Conservation (phyloP, 768 basidiomycete species). For the Tricholoma terreum region DNA sequence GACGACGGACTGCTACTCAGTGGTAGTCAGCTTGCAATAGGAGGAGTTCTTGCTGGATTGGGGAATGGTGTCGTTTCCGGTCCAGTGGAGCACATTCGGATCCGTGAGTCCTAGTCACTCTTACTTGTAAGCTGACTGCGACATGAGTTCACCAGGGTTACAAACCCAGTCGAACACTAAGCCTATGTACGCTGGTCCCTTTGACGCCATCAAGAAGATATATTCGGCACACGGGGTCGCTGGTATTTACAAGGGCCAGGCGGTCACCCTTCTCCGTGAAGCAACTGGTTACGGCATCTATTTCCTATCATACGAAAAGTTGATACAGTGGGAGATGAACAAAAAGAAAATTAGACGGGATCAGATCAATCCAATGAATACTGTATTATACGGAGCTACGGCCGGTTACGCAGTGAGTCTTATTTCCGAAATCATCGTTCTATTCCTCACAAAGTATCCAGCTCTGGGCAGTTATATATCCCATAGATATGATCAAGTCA, state of each 20-base stretch:
- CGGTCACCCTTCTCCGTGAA: constrained; percentile 82
- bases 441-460: constrained; percentile 26
- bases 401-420: constrained; percentile 84
- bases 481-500: constrained; percentile 95
- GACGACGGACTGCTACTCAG: constrained; percentile 59
- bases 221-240: constrained; percentile 68
- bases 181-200: constrained; percentile 78
- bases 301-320: constrained; percentile 90
- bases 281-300: constrained; percentile 82
- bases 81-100: constrained; percentile 97
- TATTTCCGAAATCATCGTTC: background rate
- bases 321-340: constrained; percentile 85
- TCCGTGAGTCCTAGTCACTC: constrained; percentile 54
- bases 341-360: constrained; percentile 67
- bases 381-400: constrained; percentile 85
- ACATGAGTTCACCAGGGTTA: constrained; percentile 52
- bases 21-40: constrained; percentile 61
- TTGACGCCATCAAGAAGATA: constrained; percentile 87
- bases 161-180: constrained; percentile 86
- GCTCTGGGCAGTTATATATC: constrained; percentile 93
- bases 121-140: constrained; percentile 2
- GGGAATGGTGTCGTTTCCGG: constrained; percentile 92
- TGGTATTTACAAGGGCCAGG: constrained; percentile 92
- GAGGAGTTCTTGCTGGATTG: constrained; percentile 84
- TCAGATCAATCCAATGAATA: constrained; percentile 72